Conservation (phyloP, 1,284 basidiomycete genomes). For the Fistulinella cinereoalba region DNA sequence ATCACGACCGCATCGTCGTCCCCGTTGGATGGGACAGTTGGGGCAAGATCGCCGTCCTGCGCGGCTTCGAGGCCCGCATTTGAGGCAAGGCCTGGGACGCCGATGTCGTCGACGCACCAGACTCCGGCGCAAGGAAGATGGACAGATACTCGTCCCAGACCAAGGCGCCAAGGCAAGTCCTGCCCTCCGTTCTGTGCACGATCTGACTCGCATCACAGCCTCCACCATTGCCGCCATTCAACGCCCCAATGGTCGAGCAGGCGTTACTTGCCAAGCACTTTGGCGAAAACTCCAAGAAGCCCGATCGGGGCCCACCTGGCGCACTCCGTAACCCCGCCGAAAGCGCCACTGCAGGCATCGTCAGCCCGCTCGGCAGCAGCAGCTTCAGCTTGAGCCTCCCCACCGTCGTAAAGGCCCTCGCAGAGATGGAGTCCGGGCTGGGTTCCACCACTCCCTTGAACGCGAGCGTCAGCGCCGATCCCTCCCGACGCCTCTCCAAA, state of each 20-base stretch:
- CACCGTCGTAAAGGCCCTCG: conserved; percentile 80
- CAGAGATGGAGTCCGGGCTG: conserved; percentile 75
- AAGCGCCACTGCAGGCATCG: conserved; percentile 56
- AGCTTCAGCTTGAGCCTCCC: conserved; percentile 83
- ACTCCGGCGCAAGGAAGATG: conserved; percentile 47
- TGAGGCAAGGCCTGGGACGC: conserved; percentile 85
- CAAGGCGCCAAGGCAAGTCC: conserved; percentile 62
- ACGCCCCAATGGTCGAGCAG: conserved; percentile 80
- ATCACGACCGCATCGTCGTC: conserved; percentile 88
- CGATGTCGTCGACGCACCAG: conserved; percentile 47
- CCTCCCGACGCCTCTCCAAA: conserved; percentile 35
- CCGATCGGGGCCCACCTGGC: conserved; percentile 83
- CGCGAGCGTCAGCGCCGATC: conserved; percentile 32
- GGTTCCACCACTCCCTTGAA: conserved; percentile 27
- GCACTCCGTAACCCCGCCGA: conserved; percentile 76
- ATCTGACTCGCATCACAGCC: conserved; percentile 41
- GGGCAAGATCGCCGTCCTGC: conserved; percentile 90
- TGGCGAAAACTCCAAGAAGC: conserved; percentile 84
- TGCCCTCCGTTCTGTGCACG: background rate
- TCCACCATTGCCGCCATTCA: conserved; percentile 68
- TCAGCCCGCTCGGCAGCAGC: conserved; percentile 84
- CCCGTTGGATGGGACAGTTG: conserved; percentile 97
- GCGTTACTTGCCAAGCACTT: conserved; percentile 85
- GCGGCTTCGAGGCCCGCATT: conserved; percentile 83
- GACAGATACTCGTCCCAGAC: conserved; percentile 67